Conservation (phyloP, 306 rosid species). For the Cucumis hystrix region DNA sequence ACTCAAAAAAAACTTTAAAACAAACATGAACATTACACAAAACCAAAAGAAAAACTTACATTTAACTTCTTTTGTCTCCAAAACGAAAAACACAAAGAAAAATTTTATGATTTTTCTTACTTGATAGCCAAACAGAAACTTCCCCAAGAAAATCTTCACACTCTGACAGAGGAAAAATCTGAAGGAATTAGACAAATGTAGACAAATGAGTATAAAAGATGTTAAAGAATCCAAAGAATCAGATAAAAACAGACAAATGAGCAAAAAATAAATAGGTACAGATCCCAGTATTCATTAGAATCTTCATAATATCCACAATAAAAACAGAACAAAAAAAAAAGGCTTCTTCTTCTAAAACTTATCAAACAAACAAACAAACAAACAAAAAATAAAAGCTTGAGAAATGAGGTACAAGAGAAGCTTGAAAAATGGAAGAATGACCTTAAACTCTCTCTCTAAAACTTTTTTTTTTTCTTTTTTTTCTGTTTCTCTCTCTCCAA, state of each 20-base stretch:
- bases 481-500: not conserved
- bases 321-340: not conserved
- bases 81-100: not conserved
- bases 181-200: not conserved
- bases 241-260: slow-evolving; percentile 5
- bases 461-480: not conserved
- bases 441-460: not conserved
- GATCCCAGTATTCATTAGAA: slow-evolving; percentile 6
- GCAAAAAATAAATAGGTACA: slow-evolving; percentile 2
- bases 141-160: not conserved
- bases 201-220: slow-evolving; percentile 2
- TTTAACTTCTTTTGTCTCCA: not conserved
- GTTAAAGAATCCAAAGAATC: slow-evolving; percentile 1
- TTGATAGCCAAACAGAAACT: slow-evolving; percentile 2
- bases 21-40: not conserved
- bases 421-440: not conserved
- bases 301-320: not conserved
- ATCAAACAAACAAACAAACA: not conserved
- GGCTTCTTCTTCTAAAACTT: not conserved
- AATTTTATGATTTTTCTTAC: not conserved
- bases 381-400: not conserved
- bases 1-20: not conserved
- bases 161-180: not conserved
- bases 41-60: not conserved
- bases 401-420: not conserved